A percentile compares a stretch with the other conserved stretches of the same genome.
Conservation (phyloP, 495 filamentous ascomycete species). For the Chaetomidium leptoderma region DNA sequence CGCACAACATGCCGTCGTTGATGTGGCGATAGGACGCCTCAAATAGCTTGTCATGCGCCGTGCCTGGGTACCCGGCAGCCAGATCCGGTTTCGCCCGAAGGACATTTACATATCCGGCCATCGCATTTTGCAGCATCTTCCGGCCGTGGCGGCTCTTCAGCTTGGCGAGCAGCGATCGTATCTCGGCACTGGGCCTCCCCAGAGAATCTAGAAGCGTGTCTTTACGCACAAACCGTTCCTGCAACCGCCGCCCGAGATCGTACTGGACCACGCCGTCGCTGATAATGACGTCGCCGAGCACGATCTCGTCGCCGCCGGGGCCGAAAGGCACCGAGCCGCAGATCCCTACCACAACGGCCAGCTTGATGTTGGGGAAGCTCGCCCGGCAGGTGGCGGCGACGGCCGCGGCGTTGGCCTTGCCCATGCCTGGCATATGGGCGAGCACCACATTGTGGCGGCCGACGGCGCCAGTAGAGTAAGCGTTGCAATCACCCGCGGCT, state of each 20-base stretch:
- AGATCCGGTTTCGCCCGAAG: slow-evolving; percentile 10
- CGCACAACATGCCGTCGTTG: slow-evolving; percentile 16
- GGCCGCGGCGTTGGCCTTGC: slow-evolving; percentile 29
- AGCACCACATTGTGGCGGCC: slow-evolving; percentile 37
- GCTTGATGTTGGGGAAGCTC: slow-evolving; percentile 29
- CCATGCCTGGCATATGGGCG: slow-evolving; percentile 32
- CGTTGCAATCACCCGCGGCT: slow-evolving; percentile 24
- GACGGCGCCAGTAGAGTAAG: slow-evolving; percentile 37
- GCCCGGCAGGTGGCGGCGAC: slow-evolving; percentile 26
- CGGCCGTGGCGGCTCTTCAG: background rate
- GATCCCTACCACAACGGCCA: slow-evolving; percentile 31
- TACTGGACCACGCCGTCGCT: slow-evolving; percentile 35
- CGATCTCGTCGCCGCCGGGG: slow-evolving; percentile 11
- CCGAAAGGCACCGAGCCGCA: slow-evolving; percentile 29
- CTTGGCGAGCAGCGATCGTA: slow-evolving; percentile 26
- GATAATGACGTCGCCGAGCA: slow-evolving; percentile 47
- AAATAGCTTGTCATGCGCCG: slow-evolving; percentile 33
- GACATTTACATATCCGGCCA: slow-evolving; percentile 15
- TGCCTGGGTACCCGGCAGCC: slow-evolving; percentile 23
- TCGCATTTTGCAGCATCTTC: slow-evolving; percentile 11
- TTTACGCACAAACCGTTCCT: slow-evolving; percentile 24
- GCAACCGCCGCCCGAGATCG: slow-evolving; percentile 34
- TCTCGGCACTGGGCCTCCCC: slow-evolving; percentile 29
- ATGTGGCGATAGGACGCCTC: slow-evolving; percentile 33
- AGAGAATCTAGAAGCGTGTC: slow-evolving; percentile 29